These are phyloP conservation scores for Flagelloscypha sp. DNA, from an alignment of 768 basidiomycete species.

Conservation along the genomic window DNA sequence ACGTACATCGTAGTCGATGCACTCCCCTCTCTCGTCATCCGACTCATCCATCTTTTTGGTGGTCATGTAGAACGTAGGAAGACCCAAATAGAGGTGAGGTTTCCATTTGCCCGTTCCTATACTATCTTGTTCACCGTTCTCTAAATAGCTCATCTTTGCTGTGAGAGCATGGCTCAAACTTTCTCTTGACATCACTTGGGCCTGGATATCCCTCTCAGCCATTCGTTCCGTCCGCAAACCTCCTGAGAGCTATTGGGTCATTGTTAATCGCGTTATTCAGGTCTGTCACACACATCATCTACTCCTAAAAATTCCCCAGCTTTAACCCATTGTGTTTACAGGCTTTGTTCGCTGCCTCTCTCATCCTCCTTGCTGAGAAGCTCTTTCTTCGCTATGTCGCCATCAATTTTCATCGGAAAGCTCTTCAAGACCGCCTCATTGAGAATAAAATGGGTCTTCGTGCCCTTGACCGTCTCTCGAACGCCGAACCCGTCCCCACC, in stretches of 20 bases:
- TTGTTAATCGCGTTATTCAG: conserved; percentile 66
- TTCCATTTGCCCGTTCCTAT: background rate
- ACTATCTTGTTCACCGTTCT: conserved; percentile 1
- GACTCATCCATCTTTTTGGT: conserved; percentile 44
- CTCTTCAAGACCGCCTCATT: conserved; percentile 61
- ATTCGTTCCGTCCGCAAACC: conserved; percentile 52
- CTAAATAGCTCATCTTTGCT: conserved; percentile 50
- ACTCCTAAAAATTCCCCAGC: conserved; percentile 23
- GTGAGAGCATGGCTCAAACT: conserved; percentile 69
- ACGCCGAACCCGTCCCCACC: conserved; percentile 44
- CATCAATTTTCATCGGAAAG: conserved; percentile 73
- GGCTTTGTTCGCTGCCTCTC: conserved; percentile 35
- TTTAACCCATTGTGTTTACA: conserved; percentile 22
- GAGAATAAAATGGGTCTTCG: conserved; percentile 65
- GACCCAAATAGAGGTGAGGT: conserved; percentile 56
- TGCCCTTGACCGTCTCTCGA: conserved; percentile 64
- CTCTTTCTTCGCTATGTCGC: conserved; percentile 68
- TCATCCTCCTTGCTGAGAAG: conserved; percentile 45
- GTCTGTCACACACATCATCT: conserved; percentile 32
- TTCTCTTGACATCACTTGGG: conserved; percentile 55
- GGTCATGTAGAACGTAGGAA: conserved; percentile 60
- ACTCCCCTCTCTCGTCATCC: conserved; percentile 48
- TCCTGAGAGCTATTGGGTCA: conserved; percentile 56
- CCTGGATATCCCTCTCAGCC: conserved; percentile 66
- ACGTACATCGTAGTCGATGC: conserved; percentile 62